Evolutionary conservation across 2,329 filamentous ascomycete species (phyloP).

Genomic region (Xylaria sp.): DNA sequence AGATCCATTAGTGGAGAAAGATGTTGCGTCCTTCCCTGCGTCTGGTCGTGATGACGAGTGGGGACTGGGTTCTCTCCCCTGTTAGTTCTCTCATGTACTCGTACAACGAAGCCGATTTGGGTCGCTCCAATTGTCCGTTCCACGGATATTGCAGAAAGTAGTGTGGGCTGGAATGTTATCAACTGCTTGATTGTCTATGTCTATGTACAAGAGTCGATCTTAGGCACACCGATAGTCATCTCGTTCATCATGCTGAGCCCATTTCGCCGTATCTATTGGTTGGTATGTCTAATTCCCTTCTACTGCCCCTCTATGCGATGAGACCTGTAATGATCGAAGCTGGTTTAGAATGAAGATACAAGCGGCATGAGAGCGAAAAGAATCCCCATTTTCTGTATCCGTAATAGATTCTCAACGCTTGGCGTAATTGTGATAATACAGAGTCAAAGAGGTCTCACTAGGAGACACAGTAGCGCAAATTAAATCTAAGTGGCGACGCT

Average conservation of each 20-base stretch:
- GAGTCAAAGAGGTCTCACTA: conserved; percentile 9
- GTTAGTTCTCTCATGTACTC: conserved; percentile 25
- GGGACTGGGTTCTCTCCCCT: conserved; percentile 28
- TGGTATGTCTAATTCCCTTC: conserved; percentile 32
- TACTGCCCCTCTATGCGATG: conserved; percentile 22
- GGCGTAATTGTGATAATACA: conserved; percentile 6
- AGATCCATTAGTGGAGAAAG: conserved; percentile 26
- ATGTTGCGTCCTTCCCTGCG: conserved; percentile 19
- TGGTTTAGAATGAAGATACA: background rate
- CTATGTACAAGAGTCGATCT: conserved; percentile 22
- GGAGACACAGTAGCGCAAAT: conserved; percentile 19
- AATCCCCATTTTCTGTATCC: conserved; percentile 25
- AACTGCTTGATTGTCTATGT: conserved; percentile 33
- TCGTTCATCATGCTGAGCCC: conserved; percentile 19
- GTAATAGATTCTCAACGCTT: conserved; percentile 14
- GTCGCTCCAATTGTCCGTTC: conserved; percentile 4
- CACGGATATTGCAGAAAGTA: conserved; percentile 4
- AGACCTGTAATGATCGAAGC: background rate
- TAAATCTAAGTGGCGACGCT: conserved; percentile 24
- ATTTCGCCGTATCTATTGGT: conserved; percentile 27
- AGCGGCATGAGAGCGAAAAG: conserved; percentile 12
- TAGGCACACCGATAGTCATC: conserved; percentile 1
- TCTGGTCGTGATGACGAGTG: conserved; percentile 26
- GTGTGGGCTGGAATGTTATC: conserved; percentile 1
- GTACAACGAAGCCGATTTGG: conserved; percentile 19